phyloP scores from a whole-genome alignment of 352 stramenopile genomes.

The Pythium aristosporum region DNA sequence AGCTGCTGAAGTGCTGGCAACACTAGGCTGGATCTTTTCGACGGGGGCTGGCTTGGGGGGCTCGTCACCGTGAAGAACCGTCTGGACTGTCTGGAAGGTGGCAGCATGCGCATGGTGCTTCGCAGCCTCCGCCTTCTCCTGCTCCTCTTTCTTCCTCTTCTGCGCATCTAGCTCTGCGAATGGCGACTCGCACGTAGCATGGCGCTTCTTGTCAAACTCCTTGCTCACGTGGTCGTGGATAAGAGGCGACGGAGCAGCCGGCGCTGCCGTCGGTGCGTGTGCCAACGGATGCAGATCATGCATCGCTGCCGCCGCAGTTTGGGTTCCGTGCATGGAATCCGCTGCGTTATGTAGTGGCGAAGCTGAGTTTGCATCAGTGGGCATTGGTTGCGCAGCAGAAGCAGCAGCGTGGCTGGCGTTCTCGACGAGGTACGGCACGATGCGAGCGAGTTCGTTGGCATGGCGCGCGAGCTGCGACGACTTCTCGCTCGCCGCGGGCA shows the following conservation, averaged over 20 bases:
- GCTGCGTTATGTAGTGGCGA: not conserved
- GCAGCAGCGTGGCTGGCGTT: conserved; percentile 4
- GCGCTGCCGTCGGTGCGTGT: not conserved
- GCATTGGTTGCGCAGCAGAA: not conserved
- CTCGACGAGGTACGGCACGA: conserved; percentile 47
- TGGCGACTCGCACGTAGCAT: conserved; percentile 14
- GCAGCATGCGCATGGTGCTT: not conserved
- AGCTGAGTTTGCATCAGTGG: not conserved
- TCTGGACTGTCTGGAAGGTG: conserved; percentile 27
- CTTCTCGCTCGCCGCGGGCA: conserved; percentile 35
- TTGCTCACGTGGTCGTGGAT: conserved; percentile 17
- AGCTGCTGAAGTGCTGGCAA: not conserved
- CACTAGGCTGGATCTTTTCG: not conserved
- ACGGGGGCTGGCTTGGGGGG: too few relatives aligned
- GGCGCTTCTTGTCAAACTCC: conserved; percentile 10
- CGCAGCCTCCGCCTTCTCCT: not conserved
- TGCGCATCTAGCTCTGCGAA: conserved; percentile 7
- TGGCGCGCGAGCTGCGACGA: conserved; percentile 22
- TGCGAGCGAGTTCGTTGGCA: conserved; percentile 36
- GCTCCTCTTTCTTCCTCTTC: not conserved
- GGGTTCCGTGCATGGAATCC: not conserved
- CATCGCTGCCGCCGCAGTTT: not conserved
- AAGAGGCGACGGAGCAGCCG: not conserved
- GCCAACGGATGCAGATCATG: conserved; percentile 10
- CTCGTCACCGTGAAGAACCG: conserved; percentile 20